A percentile compares a stretch with the other conserved stretches of the same genome.
Evolutionary conservation across 495 filamentous ascomycete genomes (phyloP).

Genomic region (Penicillium argentinense): DNA sequence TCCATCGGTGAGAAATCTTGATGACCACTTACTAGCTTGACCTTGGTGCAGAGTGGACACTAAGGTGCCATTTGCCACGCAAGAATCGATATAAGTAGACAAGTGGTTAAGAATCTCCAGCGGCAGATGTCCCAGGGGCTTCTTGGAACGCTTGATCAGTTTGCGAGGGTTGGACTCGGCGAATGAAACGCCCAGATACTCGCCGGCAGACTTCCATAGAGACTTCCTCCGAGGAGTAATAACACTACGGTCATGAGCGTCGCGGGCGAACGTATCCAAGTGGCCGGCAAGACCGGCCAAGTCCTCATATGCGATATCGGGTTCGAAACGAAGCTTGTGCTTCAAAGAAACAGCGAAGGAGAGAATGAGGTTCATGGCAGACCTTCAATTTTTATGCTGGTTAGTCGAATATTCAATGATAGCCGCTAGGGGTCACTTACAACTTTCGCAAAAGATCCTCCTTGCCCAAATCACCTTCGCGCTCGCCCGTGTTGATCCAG

Average conservation of each 20-base stretch:
- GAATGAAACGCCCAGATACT: constrained; percentile 70
- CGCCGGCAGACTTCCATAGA: constrained; percentile 60
- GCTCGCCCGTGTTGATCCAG: constrained; percentile 73
- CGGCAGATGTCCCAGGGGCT: constrained; percentile 70
- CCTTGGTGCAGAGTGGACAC: constrained; percentile 43
- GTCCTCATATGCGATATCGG: constrained; percentile 72
- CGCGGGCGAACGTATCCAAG: constrained; percentile 60
- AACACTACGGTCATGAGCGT: constrained; percentile 55
- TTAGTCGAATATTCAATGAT: background rate
- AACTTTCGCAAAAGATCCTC: constrained; percentile 71
- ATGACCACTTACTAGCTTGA: constrained; percentile 38
- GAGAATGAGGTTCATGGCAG: constrained; percentile 77
- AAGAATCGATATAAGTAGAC: constrained; percentile 62
- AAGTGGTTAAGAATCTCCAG: constrained; percentile 76
- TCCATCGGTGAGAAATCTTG: background rate
- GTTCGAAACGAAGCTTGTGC: constrained; percentile 86
- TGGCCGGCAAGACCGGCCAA: constrained; percentile 48
- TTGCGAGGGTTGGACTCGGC: constrained; percentile 73
- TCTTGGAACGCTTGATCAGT: constrained; percentile 62
- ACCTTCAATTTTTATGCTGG: constrained; percentile 41
- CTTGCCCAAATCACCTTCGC: constrained; percentile 60
- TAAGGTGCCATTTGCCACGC: constrained; percentile 56
- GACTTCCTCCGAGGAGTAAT: constrained; percentile 47
- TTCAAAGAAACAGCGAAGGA: constrained; percentile 77
- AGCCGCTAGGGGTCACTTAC: constrained; percentile 28